These are phyloP conservation scores for Calcarisporium arbuscula DNA, from an alignment of 2,329 filamentous ascomycete genomes.

Conservation along the genomic window DNA sequence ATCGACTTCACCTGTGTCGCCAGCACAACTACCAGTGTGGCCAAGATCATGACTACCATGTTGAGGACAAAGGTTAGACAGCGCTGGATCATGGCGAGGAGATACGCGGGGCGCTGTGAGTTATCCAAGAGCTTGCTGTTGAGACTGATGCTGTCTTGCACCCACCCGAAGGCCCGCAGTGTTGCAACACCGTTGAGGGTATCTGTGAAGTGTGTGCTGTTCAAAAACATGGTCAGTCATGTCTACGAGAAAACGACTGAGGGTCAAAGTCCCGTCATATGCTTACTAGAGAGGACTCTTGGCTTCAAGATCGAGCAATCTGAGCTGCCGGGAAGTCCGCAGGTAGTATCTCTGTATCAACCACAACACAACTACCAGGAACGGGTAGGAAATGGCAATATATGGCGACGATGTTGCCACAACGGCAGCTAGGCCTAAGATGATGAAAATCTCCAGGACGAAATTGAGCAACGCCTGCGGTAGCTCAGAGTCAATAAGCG, in stretches of 20 bases:
- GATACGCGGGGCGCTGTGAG: constrained; percentile 11
- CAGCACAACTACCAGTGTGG: constrained; percentile 8
- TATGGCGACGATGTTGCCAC: constrained; percentile 37
- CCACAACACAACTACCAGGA: constrained; percentile 39
- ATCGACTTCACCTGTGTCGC: constrained; percentile 4
- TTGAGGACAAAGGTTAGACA: constrained; percentile 10
- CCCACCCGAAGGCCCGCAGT: constrained; percentile 11
- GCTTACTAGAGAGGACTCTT: constrained; percentile 41
- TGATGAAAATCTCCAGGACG: constrained; percentile 14
- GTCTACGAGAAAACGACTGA: no score
- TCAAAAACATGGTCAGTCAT: no score
- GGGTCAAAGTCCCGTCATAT: neutral
- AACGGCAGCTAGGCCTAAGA: constrained; percentile 39
- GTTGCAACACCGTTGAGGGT: constrained; percentile 7
- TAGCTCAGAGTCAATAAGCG: constrained; percentile 33
- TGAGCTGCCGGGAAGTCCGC: constrained; percentile 52
- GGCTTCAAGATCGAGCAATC: constrained; percentile 54
- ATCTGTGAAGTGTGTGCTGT: constrained; percentile 10
- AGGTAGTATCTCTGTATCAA: constrained; percentile 52
- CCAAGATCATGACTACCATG: constrained; percentile 5
- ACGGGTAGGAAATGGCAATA: constrained; percentile 43
- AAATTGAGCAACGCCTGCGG: constrained; percentile 27
- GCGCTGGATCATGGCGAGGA: constrained; percentile 9
- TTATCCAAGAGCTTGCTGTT: constrained; percentile 7
- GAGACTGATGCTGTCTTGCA: constrained; percentile 1